These are phyloP conservation scores for Myxozyma neglecta DNA, from an alignment of 805 yeast species.

Conservation along the genomic window DNA sequence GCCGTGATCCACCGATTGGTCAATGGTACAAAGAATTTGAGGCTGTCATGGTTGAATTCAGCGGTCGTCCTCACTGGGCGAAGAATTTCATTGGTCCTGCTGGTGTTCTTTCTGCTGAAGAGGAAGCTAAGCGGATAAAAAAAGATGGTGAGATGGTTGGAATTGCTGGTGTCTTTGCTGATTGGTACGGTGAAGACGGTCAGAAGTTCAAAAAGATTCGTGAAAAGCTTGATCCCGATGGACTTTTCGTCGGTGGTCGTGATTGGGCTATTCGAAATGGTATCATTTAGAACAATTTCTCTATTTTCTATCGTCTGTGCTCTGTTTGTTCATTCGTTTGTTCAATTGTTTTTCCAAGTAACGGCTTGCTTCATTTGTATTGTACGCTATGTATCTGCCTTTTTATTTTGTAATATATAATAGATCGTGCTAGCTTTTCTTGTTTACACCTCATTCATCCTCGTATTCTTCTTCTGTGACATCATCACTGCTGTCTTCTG, in stretches of 20 bases:
- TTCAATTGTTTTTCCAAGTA: not conserved
- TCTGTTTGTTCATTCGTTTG: not conserved
- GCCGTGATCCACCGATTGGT: conserved; percentile 65
- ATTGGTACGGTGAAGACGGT: conserved; percentile 80
- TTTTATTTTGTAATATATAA: not conserved
- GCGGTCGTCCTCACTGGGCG: conserved; percentile 99
- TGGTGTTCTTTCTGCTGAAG: conserved; percentile 22
- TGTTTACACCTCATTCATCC: not conserved
- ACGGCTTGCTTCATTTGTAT: not conserved
- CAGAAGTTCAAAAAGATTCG: conserved; percentile 62
- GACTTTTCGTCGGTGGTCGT: conserved; percentile 72
- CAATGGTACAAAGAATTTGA: conserved; percentile 84
- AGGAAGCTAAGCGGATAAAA: conserved; percentile 38
- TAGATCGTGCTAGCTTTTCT: not conserved
- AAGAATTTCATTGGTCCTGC: conserved; percentile 78
- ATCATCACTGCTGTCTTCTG: not conserved
- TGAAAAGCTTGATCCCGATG: conserved; percentile 71
- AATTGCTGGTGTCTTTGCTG: conserved; percentile 61
- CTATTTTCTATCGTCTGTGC: not conserved
- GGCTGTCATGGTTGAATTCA: conserved; percentile 67
- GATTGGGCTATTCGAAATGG: conserved; percentile 86
- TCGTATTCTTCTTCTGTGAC: not conserved
- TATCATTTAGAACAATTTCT: not conserved
- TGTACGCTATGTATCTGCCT: conserved; percentile 2
- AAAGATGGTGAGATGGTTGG: conserved; percentile 78